Evolutionary conservation across 2,329 filamentous ascomycete species (phyloP).

Genomic region (Metarhizium humberi): DNA sequence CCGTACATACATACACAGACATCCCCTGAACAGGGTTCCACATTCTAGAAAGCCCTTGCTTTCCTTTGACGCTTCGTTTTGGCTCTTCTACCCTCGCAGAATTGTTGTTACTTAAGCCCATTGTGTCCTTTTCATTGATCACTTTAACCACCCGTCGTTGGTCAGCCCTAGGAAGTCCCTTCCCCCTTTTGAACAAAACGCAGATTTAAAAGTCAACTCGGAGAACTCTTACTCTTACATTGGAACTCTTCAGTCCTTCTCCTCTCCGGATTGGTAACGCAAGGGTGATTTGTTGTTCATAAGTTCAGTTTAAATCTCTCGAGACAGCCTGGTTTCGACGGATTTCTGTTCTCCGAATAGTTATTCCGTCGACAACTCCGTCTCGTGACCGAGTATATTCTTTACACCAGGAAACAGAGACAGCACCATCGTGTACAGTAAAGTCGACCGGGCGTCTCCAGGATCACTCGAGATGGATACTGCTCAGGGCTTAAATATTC

Average conservation of each 20-base stretch:
- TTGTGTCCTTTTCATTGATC: background rate
- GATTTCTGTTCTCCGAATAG: background rate
- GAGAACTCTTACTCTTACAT: background rate
- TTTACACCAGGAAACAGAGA: background rate
- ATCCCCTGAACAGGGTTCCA: constrained; percentile 2
- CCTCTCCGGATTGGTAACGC: background rate
- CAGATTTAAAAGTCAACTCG: background rate
- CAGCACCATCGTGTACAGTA: background rate
- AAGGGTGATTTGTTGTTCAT: background rate
- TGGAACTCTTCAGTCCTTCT: too few relatives aligned
- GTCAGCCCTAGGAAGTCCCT: background rate
- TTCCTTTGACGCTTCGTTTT: background rate
- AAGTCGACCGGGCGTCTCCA: background rate
- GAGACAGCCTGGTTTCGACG: background rate
- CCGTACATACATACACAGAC: background rate
- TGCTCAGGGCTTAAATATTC: background rate
- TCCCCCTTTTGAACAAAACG: background rate
- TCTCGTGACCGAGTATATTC: background rate
- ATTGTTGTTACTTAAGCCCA: background rate
- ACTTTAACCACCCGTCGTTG: background rate
- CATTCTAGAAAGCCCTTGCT: constrained; percentile 1
- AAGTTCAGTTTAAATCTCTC: background rate
- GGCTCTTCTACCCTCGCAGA: background rate
- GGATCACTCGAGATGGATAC: background rate
- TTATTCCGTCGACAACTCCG: background rate